Conservation (phyloP, 2,329 filamentous ascomycete genomes). For the Fusarium nygamai region DNA sequence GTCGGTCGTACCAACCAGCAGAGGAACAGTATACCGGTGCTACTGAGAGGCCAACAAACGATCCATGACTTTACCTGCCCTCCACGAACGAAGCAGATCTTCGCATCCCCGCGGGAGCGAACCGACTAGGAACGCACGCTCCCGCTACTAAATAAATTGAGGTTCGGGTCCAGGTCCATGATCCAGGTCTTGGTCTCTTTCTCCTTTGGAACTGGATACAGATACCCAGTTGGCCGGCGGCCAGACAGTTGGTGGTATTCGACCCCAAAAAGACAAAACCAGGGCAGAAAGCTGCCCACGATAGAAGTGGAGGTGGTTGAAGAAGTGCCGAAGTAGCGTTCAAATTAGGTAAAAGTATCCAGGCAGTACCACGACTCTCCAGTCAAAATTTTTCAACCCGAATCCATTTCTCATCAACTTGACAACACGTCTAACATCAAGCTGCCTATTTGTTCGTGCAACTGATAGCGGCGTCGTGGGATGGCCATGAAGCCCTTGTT, state of each 20-base stretch:
- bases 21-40: neutral
- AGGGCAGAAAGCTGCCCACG: constrained; percentile 26
- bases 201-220: neutral
- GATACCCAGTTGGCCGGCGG: constrained; percentile 16
- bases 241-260: constrained; percentile 23
- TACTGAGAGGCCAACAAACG: neutral
- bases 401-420: constrained; percentile 49
- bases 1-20: constrained; percentile 4
- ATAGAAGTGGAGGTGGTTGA: constrained; percentile 40
- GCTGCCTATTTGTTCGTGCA: constrained; percentile 39
- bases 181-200: constrained; percentile 3
- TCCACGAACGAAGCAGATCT: constrained; percentile 13
- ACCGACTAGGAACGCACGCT: constrained; percentile 27
- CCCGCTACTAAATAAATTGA: constrained; percentile 19
- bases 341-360: constrained; percentile 52
- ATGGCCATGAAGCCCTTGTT: constrained; percentile 39
- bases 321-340: constrained; percentile 45
- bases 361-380: constrained; percentile 42
- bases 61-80: constrained; percentile 11
- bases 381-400: constrained; percentile 49
- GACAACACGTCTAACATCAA: constrained; percentile 34
- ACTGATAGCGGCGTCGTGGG: constrained; percentile 42
- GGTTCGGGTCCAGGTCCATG: constrained; percentile 1
- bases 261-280: neutral
- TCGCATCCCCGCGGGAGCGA: constrained; percentile 21